Percentiles rank a stretch among this genome's conserved stretches.
These are phyloP conservation scores for Hamamelis virginiana DNA, from an alignment of 164 flowering plant genomes.

Conservation along the genomic window DNA sequence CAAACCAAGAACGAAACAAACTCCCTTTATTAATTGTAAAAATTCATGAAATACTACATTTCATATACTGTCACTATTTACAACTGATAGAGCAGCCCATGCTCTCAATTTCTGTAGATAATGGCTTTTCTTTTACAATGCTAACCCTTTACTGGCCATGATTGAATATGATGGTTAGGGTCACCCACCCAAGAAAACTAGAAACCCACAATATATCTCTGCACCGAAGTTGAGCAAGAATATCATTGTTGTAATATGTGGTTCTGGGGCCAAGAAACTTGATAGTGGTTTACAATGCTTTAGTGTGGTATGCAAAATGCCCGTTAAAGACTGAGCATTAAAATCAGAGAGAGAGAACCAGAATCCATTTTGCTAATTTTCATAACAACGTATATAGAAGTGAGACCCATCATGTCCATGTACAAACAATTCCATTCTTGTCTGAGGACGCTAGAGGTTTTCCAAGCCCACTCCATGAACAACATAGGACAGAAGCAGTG, in stretches of 20 bases:
- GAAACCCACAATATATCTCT: background rate
- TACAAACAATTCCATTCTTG: slow-evolving; percentile 69
- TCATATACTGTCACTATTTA: background rate
- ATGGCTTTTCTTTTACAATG: background rate
- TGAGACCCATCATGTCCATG: slow-evolving; percentile 53
- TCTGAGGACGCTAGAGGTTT: slow-evolving; percentile 86
- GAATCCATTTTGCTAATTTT: slow-evolving; percentile 3
- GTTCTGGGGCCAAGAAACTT: background rate
- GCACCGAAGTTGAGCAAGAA: background rate
- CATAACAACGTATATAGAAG: background rate
- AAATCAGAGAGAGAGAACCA: background rate
- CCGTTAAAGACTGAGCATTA: background rate
- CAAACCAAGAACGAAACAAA: background rate
- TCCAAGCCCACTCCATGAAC: slow-evolving; percentile 92
- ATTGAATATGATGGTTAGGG: no score
- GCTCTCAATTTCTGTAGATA: background rate
- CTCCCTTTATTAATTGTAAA: background rate
- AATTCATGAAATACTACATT: background rate
- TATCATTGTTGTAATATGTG: background rate
- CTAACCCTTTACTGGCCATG: background rate
- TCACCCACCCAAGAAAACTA: background rate
- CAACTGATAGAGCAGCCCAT: no score
- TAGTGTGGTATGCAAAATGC: background rate
- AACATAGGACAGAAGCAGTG: slow-evolving; percentile 67
- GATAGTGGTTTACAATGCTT: background rate